Base-by-base conservation (phyloP, 805 yeast genomes). In the Wickerhamiella occidentalis region DNA sequence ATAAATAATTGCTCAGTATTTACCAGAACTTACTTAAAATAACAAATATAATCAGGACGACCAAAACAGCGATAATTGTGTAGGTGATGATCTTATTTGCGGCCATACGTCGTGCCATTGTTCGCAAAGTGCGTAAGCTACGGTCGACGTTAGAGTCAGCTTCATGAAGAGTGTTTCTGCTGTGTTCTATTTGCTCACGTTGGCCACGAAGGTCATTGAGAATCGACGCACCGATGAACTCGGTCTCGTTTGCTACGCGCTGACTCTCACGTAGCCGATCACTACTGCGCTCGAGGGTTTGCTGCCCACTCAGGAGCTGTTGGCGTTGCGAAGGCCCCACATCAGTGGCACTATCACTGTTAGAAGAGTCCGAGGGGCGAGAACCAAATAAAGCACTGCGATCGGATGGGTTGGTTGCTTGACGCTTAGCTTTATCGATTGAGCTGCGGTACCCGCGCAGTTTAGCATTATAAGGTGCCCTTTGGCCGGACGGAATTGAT, bases 81-180 rank as follows among this genome's bases (percentile, higher is more conserved):
- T 86, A 85, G 51, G 94, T 85, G 54, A 90, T 82, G 56, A 88
- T 73, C 64, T 86, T 82, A 66, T 90, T 90, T 5, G 96, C 90
- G 9, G 94, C 86, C 72, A 88, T 73, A 59, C 97, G 57, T 65
- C 97, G 75, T 22, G 95, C 82, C 98, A 92, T 92, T 17, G 85
- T 75, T 58, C 86, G 79, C 59, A 92, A 70, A 0, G 97, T 92
- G 51, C 83, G 77, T 50, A 92, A 75, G 50, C 92, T 80, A 61
- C 83, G 80, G 66, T 92, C 97, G 48, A 92, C 95, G 60, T 88
- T 86, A 0, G 82, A 78, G 62, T 92, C 97, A 0, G 97, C 97
- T 54, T 87, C 90, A 66, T 76, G 76, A 46, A 92, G 69, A 0
- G 95, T 85, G 58, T 82, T 84, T 64, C 96, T 77, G 19, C 95